These are phyloP conservation scores for Aschersonia sp. DNA, from an alignment of 2,329 filamentous ascomycete species.

Conservation along the genomic window DNA sequence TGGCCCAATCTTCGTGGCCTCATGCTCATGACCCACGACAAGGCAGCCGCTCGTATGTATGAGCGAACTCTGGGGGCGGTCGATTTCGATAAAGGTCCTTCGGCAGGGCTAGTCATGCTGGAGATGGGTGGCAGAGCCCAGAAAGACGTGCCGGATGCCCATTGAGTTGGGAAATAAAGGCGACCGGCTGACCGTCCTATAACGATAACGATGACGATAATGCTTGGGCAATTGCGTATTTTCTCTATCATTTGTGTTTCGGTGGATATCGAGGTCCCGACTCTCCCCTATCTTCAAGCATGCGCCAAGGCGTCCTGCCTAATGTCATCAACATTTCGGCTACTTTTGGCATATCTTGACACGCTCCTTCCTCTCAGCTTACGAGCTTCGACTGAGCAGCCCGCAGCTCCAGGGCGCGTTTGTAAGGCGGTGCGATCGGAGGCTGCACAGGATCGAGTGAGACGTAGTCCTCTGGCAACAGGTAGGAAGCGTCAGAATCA, in stretches of 20 bases:
- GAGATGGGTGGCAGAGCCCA: conserved; percentile 23
- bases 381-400: conserved; percentile 17
- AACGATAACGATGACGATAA: background rate
- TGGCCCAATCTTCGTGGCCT: conserved; percentile 47
- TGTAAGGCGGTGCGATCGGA: conserved; percentile 91
- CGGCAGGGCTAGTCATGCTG: conserved; percentile 23
- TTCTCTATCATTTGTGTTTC: background rate
- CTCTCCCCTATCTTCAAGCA: too few species aligned
- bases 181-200: background rate
- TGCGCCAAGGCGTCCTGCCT: too few species aligned
- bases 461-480: conserved; percentile 71
- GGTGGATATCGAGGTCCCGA: too few species aligned
- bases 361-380: too few species aligned
- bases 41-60: conserved; percentile 28
- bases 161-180: conserved; percentile 6
- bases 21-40: conserved; percentile 36
- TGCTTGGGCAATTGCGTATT: background rate
- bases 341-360: too few species aligned
- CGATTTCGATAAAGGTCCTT: conserved; percentile 26
- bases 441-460: conserved; percentile 88
- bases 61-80: conserved; percentile 29
- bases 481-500: conserved; percentile 91
- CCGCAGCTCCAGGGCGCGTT: conserved; percentile 67
- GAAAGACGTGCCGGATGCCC: conserved; percentile 18
- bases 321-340: too few species aligned